These are phyloP conservation scores for Cytospora leucostoma DNA, from an alignment of 2,329 filamentous ascomycete genomes.

Conservation along the genomic window DNA sequence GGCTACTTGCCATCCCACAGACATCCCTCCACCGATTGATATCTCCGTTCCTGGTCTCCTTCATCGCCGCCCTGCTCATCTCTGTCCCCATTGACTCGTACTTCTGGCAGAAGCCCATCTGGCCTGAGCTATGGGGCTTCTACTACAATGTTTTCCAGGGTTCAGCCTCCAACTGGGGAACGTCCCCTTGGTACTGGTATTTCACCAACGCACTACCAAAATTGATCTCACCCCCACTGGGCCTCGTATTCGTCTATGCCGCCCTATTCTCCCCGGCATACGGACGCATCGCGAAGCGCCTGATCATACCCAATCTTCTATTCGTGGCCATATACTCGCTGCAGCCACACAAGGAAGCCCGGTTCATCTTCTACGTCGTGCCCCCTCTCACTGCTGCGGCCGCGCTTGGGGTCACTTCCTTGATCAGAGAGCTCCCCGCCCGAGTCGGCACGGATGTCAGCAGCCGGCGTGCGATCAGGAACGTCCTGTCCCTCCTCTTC, in stretches of 20 bases:
- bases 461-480: constrained; percentile 47
- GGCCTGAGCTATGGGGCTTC: constrained; percentile 90
- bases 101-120: constrained; percentile 86
- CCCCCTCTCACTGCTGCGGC: constrained; percentile 79
- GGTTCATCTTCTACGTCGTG: constrained; percentile 88
- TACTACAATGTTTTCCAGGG: constrained; percentile 87
- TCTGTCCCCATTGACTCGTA: constrained; percentile 84
- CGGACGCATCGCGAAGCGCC: constrained; percentile 43
- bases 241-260: constrained; percentile 56
- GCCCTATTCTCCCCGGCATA: constrained; percentile 53
- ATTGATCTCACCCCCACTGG: constrained; percentile 78
- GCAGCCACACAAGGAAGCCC: constrained; percentile 93
- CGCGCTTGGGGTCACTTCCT: constrained; percentile 69
- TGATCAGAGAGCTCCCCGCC: constrained; percentile 50
- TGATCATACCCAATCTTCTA: constrained; percentile 66
- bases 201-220: constrained; percentile 79
- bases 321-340: constrained; percentile 82
- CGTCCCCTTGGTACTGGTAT: constrained; percentile 84
- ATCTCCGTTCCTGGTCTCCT: constrained; percentile 65
- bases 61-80: constrained; percentile 64
- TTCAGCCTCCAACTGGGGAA: constrained; percentile 84
- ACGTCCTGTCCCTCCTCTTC: constrained; percentile 52
- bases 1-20: constrained; percentile 60
- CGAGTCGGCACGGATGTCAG: constrained; percentile 15
- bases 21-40: constrained; percentile 61